These are phyloP conservation scores for Aspergillus affinis DNA, from an alignment of 495 filamentous ascomycete species.

Conservation along the genomic window DNA sequence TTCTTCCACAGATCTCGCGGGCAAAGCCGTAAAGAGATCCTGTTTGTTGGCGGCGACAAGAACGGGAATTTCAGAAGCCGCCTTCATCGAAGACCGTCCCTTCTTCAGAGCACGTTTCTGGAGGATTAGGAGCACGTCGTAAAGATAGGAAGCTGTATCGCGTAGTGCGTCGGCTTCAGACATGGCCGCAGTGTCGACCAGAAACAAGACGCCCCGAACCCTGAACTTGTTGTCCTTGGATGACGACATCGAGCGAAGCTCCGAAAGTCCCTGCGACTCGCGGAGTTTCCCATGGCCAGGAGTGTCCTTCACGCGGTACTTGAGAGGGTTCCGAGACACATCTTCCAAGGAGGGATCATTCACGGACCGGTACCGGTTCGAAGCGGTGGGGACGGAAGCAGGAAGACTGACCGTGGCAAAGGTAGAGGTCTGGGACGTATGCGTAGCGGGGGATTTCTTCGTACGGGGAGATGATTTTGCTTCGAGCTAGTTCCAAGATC, in stretches of 20 bases:
- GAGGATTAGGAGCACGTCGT: conserved; percentile 77
- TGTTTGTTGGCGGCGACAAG: conserved; percentile 91
- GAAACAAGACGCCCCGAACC: conserved; percentile 77
- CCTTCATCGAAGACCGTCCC: conserved; percentile 50
- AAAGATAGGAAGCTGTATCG: conserved; percentile 74
- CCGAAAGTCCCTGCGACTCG: conserved; percentile 44
- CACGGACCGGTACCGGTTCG: conserved; percentile 66
- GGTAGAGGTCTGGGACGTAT: conserved; percentile 77
- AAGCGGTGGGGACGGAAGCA: conserved; percentile 57
- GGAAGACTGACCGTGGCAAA: conserved; percentile 72
- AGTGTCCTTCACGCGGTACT: conserved; percentile 81
- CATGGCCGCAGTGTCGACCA: conserved; percentile 80
- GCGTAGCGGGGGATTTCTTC: conserved; percentile 54
- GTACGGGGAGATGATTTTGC: conserved; percentile 31
- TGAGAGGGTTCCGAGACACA: conserved; percentile 70
- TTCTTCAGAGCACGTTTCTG: conserved; percentile 69
- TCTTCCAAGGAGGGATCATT: conserved; percentile 66
- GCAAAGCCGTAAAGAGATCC: conserved; percentile 91
- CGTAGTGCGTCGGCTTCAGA: conserved; percentile 55
- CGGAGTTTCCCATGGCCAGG: conserved; percentile 95
- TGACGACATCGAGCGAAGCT: conserved; percentile 41
- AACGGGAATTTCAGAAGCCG: conserved; percentile 64
- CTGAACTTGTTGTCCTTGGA: conserved; percentile 51
- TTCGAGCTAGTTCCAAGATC: conserved; percentile 43
- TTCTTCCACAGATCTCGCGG: conserved; percentile 70